Conservation (phyloP, 768 basidiomycete genomes). For the Trametopsis cervina region DNA sequence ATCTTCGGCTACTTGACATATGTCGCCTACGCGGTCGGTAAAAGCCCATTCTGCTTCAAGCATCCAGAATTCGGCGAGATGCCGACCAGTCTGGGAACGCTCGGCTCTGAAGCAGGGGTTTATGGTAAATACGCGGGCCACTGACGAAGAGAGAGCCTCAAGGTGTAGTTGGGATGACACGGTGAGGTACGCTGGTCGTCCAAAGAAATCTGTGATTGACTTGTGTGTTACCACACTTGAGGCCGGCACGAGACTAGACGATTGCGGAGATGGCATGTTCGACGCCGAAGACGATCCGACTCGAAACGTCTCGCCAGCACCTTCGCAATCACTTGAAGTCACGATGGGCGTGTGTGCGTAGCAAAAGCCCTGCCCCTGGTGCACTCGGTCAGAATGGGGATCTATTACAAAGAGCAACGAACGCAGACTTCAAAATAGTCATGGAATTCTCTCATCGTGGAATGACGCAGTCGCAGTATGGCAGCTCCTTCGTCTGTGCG, state of each 20-base stretch:
- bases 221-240: not conserved
- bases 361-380: conserved; percentile 68
- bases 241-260: conserved; percentile 12
- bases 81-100: conserved; percentile 78
- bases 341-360: conserved; percentile 82
- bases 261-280: conserved; percentile 9
- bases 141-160: conserved; percentile 72
- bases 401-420: not conserved
- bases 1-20: conserved; percentile 53
- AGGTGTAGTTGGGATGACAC: conserved; percentile 96
- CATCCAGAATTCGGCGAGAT: conserved; percentile 99
- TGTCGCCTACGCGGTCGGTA: conserved; percentile 34
- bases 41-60: conserved; percentile 91
- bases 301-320: conserved; percentile 88
- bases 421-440: conserved; percentile 64
- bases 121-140: conserved; percentile 86
- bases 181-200: conserved; percentile 73
- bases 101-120: conserved; percentile 95
- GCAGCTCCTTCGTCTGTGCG: conserved; percentile 67
- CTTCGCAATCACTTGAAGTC: conserved; percentile 92
- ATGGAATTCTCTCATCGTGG: conserved; percentile 47
- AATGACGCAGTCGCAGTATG: conserved; percentile 68
- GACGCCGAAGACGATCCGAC: conserved; percentile 39
- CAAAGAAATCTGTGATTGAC: conserved; percentile 57
- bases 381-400: conserved; percentile 13